Evolutionary conservation across 352 stramenopile species (phyloP).

Genomic region (Phytophthora melonis): DNA sequence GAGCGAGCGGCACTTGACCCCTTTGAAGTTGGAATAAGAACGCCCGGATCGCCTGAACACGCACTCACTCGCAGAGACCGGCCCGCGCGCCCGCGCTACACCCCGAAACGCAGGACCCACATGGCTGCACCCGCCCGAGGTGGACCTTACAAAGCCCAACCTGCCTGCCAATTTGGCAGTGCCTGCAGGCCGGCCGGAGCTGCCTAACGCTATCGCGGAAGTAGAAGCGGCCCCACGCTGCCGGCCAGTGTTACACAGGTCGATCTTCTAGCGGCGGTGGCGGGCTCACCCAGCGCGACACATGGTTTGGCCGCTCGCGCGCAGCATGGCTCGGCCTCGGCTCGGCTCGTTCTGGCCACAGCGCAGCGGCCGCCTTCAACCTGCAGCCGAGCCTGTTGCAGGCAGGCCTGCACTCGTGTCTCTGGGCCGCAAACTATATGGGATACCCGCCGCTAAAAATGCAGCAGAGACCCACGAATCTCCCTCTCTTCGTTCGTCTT

Average conservation of each 20-base stretch:
- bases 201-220: too few relatives aligned
- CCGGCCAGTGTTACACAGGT: background rate
- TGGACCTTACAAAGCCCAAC: background rate
- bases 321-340: background rate
- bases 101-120: slow-evolving; percentile 12
- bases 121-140: slow-evolving; percentile 7
- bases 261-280: background rate
- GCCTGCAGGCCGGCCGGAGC: too few relatives aligned
- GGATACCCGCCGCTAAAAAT: background rate
- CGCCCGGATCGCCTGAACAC: slow-evolving; percentile 30
- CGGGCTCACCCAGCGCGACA: background rate
- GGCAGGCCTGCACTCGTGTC: background rate
- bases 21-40: slow-evolving; percentile 47
- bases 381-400: background rate
- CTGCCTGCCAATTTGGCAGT: too few relatives aligned
- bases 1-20: slow-evolving; percentile 30
- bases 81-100: slow-evolving; percentile 2
- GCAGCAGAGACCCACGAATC: background rate
- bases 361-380: too few relatives aligned
- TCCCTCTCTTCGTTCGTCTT: background rate
- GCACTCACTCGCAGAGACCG: slow-evolving; percentile 21
- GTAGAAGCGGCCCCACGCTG: too few relatives aligned
- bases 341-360: background rate
- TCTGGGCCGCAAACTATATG: slow-evolving; percentile 1
- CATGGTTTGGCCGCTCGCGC: slow-evolving; percentile 11